These are phyloP conservation scores for Scheffersomyces insectosa DNA, from an alignment of 1,139 yeast genomes.

Conservation along the genomic window DNA sequence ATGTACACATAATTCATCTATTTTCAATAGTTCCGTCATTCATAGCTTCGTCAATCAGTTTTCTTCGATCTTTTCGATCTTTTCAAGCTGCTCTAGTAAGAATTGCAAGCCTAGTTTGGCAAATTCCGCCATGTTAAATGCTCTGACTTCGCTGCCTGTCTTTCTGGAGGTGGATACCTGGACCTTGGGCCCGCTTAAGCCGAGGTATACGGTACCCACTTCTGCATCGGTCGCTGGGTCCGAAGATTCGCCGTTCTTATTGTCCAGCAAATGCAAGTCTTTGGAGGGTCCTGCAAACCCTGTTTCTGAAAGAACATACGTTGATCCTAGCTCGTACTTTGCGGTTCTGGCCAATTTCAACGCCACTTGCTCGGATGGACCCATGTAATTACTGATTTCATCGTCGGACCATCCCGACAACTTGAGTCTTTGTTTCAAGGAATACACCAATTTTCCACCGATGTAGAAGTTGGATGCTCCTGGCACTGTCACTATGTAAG, in stretches of 20 bases:
- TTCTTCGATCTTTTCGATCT: neutral
- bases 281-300: constrained; percentile 84
- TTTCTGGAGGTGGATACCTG: constrained; percentile 50
- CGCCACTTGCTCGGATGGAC: constrained; percentile 80
- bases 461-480: constrained; percentile 84
- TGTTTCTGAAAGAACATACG: constrained; percentile 79
- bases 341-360: constrained; percentile 75
- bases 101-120: constrained; percentile 68
- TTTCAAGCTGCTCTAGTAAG: constrained; percentile 43
- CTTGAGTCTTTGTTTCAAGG: constrained; percentile 70
- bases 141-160: constrained; percentile 53
- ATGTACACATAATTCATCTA: no score
- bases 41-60: no score
- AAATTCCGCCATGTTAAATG: constrained; percentile 71
- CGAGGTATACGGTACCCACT: constrained; percentile 72
- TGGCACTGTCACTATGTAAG: constrained; percentile 76
- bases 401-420: constrained; percentile 76
- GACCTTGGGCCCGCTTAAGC: constrained; percentile 66
- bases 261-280: constrained; percentile 35
- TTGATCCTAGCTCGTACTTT: constrained; percentile 77
- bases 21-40: no score
- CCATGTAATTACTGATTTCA: constrained; percentile 72
- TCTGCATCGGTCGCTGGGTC: constrained; percentile 19
- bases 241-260: constrained; percentile 8
- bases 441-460: constrained; percentile 81